Evolutionary conservation across 148 eudicot species (phyloP).

Genomic region (Chenopodium formosanum): DNA sequence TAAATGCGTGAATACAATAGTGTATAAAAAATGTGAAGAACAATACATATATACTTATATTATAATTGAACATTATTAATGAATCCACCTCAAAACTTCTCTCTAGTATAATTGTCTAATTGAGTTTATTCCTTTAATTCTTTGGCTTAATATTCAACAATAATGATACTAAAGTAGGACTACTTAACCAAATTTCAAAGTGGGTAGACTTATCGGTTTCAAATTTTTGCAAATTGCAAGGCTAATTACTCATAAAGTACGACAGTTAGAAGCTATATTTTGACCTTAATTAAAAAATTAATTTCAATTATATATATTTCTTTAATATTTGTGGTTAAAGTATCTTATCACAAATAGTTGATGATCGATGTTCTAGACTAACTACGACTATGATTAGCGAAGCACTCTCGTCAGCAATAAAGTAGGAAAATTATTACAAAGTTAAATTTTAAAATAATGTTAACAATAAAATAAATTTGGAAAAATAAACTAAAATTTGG

Average conservation of each 20-base stretch:
- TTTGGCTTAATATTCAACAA: not conserved
- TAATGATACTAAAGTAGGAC: conserved; percentile 8
- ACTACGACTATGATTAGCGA: not conserved
- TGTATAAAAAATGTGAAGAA: no score
- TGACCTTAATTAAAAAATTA: not conserved
- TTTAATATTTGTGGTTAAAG: not conserved
- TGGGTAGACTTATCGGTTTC: not conserved
- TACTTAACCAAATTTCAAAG: not conserved
- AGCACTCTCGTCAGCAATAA: conserved; percentile 21
- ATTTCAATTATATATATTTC: no score
- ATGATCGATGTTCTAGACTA: not conserved
- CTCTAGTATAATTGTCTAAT: not conserved
- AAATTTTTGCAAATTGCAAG: not conserved
- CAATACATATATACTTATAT: no score
- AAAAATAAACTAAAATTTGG: not conserved
- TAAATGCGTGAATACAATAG: no score
- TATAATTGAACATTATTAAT: no score
- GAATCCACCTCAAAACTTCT: not conserved
- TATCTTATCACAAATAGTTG: not conserved
- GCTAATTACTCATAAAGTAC: not conserved
- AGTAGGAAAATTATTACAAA: not conserved
- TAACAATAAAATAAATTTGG: not conserved
- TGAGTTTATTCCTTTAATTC: not conserved
- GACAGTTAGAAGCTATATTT: not conserved
- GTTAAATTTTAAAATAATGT: not conserved